A percentile compares a stretch with the other conserved stretches of the same genome.
These are phyloP conservation scores for Backusella circina DNA, from an alignment of 192 early-diverging fungal species.

Conservation along the genomic window DNA sequence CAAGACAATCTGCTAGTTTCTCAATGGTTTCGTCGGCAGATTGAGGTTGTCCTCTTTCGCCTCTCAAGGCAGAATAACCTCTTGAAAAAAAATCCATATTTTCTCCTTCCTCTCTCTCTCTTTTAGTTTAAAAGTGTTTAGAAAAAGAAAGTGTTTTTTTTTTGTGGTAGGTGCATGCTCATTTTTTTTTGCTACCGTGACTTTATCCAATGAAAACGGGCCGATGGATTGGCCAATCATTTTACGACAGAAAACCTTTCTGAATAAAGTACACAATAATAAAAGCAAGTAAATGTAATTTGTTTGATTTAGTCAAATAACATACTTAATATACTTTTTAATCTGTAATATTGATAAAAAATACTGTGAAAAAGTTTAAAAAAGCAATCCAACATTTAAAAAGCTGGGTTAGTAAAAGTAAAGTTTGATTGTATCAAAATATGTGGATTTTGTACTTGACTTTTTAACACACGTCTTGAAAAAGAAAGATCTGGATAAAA, in stretches of 20 bases:
- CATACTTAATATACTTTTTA: no score
- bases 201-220: neutral
- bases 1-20: conserved; percentile 78
- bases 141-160: neutral
- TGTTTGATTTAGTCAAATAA: no score
- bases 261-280: neutral
- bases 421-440: no score
- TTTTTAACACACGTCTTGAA: no score
- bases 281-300: no score
- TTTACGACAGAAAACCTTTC: neutral
- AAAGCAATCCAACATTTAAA: no score
- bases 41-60: conserved; percentile 61
- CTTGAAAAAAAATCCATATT: conserved; percentile 55
- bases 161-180: neutral
- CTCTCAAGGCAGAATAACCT: conserved; percentile 60
- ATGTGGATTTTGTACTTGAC: no score
- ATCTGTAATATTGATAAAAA: no score
- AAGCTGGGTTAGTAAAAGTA: no score
- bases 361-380: no score
- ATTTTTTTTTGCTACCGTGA: neutral
- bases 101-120: neutral
- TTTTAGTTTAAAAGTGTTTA: neutral
- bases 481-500: no score
- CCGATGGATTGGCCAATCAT: neutral
- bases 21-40: conserved; percentile 75